Conservation (phyloP, 2,329 filamentous ascomycete species). For the Ophiostoma ulmi region DNA sequence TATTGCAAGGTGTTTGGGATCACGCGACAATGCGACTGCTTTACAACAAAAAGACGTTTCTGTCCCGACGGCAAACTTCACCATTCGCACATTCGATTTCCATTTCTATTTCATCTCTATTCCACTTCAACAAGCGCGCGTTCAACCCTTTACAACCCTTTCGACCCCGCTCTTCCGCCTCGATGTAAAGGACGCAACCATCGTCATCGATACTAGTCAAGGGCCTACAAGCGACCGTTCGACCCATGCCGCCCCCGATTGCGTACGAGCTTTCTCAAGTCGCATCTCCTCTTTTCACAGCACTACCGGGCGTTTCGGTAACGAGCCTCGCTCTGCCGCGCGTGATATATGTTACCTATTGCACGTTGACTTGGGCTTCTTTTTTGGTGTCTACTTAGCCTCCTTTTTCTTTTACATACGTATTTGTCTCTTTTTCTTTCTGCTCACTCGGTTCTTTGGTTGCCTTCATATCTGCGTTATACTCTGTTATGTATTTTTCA, state of each 20-base stretch:
- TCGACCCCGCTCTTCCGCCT: background rate
- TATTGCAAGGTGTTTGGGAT: conserved; percentile 8
- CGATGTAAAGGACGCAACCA: background rate
- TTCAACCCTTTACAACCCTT: background rate
- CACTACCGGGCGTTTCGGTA: background rate
- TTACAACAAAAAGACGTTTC: conserved; percentile 1
- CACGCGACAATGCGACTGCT: background rate
- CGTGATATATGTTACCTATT: background rate
- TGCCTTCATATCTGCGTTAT: background rate
- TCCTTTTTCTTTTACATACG: background rate
- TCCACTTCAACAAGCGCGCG: background rate
- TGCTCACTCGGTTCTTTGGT: background rate
- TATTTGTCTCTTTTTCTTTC: background rate
- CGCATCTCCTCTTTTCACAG: too few species aligned
- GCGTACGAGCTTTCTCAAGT: too few species aligned
- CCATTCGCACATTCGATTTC: background rate
- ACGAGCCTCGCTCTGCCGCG: background rate
- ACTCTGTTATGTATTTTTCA: background rate
- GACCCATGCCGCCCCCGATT: background rate
- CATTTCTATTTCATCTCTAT: background rate
- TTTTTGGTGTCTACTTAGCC: background rate
- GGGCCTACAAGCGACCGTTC: background rate
- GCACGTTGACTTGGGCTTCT: background rate
- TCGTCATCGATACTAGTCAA: background rate
- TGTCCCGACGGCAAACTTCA: background rate